These are phyloP conservation scores for Gynochthodes officinalis DNA, from an alignment of 257 asterid genomes.

Conservation along the genomic window DNA sequence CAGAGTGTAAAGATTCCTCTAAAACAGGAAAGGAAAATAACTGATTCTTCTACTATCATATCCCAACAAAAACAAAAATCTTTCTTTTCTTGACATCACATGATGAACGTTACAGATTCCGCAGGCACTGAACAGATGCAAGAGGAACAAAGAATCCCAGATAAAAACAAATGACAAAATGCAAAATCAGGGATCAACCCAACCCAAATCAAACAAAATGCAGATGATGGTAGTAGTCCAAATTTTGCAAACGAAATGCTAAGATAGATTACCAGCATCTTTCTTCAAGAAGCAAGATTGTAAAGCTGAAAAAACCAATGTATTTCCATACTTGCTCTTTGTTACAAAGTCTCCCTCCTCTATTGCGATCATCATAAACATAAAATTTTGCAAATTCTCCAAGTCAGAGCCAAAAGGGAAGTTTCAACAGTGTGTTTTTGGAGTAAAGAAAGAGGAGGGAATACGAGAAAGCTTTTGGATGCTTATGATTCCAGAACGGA, in stretches of 20 bases:
- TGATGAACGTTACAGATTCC: background rate
- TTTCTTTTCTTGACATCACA: background rate
- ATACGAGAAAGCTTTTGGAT: background rate
- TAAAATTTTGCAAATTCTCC: too few species aligned
- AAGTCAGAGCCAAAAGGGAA: background rate
- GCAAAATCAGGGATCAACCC: background rate
- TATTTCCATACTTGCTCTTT: background rate
- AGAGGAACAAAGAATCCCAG: slow-evolving; percentile 4
- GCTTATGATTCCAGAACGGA: background rate
- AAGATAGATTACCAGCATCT: slow-evolving; percentile 19
- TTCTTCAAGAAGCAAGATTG: background rate
- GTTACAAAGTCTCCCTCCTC: background rate
- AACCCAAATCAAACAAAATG: slow-evolving; percentile 3
- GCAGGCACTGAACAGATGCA: background rate
- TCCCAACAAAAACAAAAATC: background rate
- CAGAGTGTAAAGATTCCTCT: too few species aligned
- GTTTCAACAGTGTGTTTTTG: background rate
- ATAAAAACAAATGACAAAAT: background rate
- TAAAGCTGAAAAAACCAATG: background rate
- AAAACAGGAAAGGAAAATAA: background rate
- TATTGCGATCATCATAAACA: background rate
- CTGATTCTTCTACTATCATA: background rate
- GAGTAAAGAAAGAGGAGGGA: background rate
- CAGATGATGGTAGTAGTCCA: background rate
- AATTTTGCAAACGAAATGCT: background rate